These are phyloP conservation scores for Tetrapisispora arboricola DNA, from an alignment of 805 yeast genomes.

Conservation along the genomic window DNA sequence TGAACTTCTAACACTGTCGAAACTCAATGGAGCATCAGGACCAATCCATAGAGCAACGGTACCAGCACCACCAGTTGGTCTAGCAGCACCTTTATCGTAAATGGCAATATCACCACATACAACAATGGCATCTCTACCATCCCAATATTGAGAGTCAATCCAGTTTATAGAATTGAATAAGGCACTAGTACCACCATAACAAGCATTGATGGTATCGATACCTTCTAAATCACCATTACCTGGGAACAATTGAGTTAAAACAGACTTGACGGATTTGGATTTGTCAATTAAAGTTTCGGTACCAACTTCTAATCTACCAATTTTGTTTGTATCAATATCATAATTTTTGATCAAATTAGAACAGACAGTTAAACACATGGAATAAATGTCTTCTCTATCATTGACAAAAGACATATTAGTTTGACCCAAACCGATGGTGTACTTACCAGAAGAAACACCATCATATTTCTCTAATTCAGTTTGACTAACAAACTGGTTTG, in stretches of 20 bases:
- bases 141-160: constrained; percentile 95
- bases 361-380: constrained; percentile 83
- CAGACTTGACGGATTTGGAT: constrained; percentile 93
- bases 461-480: constrained; percentile 76
- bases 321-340: constrained; percentile 64
- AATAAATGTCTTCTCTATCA: constrained; percentile 95
- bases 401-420: constrained; percentile 96
- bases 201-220: constrained; percentile 90
- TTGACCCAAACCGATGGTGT: constrained; percentile 97
- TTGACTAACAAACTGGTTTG: constrained; percentile 78
- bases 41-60: constrained; percentile 90
- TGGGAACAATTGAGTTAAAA: constrained; percentile 85
- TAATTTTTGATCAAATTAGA: constrained; percentile 68
- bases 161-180: constrained; percentile 89
- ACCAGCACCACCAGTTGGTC: constrained; percentile 99
- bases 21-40: constrained; percentile 93
- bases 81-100: constrained; percentile 92
- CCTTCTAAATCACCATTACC: constrained; percentile 91
- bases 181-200: constrained; percentile 97
- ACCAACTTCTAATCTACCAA: constrained; percentile 96
- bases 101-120: constrained; percentile 97
- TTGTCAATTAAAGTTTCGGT: constrained; percentile 95
- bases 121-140: constrained; percentile 94
- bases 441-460: constrained; percentile 86
- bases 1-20: constrained; percentile 82